phyloP scores from a whole-genome alignment of 169 alveolate genomes.

The Plasmodium falciparum region DNA sequence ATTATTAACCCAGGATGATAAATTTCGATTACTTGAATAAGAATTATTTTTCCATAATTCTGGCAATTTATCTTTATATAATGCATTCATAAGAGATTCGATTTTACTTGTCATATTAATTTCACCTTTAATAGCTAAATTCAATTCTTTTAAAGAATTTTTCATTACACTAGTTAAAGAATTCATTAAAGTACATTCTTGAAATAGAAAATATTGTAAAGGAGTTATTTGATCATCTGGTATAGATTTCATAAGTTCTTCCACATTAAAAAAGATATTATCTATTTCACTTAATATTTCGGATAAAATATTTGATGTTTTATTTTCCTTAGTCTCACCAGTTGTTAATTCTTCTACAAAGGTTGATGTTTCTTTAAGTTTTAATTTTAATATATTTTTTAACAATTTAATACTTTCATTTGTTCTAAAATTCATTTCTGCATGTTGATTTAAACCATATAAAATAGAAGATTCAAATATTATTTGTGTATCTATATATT shows the following conservation, averaged over 20 bases:
- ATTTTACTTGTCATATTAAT: slow-evolving; percentile 93
- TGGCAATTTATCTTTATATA: slow-evolving; percentile 92
- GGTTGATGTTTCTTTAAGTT: slow-evolving; percentile 60
- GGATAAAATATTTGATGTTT: slow-evolving; percentile 38
- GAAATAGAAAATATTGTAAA: slow-evolving; percentile 86
- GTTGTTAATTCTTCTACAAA: slow-evolving; percentile 68
- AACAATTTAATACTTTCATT: slow-evolving; percentile 71
- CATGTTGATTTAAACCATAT: slow-evolving; percentile 75
- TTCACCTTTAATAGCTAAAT: slow-evolving; percentile 95
- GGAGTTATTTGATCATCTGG: slow-evolving; percentile 92
- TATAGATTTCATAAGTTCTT: slow-evolving; percentile 70
- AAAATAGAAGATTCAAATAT: slow-evolving; percentile 45
- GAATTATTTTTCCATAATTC: slow-evolving; percentile 94
- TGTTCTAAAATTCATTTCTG: slow-evolving; percentile 75
- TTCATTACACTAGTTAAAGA: slow-evolving; percentile 28
- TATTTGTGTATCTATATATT: slow-evolving; percentile 74
- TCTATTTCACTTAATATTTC: slow-evolving; percentile 66
- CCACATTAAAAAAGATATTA: slow-evolving; percentile 57
- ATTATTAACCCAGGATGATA: slow-evolving; percentile 94
- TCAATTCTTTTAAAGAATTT: slow-evolving; percentile 91
- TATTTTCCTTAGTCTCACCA: slow-evolving; percentile 57
- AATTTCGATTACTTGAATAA: slow-evolving; percentile 94
- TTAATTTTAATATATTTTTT: slow-evolving; percentile 67
- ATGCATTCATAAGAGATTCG: slow-evolving; percentile 91
- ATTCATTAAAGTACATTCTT: slow-evolving; percentile 65